These are phyloP conservation scores for Fibroporia radiculosa DNA, from an alignment of 768 basidiomycete genomes.

Conservation along the genomic window DNA sequence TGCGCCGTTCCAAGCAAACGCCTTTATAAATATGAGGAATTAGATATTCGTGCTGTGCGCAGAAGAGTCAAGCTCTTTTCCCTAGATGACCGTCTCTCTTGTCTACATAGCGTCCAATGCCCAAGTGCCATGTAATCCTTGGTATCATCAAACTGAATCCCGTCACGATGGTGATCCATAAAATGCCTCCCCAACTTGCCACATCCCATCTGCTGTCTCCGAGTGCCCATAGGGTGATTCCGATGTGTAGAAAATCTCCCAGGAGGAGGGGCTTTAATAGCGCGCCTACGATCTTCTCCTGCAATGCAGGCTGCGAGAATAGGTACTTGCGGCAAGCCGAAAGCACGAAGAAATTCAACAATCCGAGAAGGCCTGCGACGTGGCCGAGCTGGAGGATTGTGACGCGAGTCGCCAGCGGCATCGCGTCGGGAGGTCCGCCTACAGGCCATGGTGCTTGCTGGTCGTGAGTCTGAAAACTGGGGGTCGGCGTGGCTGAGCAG, in stretches of 20 bases:
- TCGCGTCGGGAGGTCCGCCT: constrained; percentile 36
- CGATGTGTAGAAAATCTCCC: constrained; percentile 62
- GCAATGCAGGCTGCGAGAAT: constrained; percentile 47
- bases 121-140: constrained; percentile 66
- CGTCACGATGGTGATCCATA: constrained; percentile 58
- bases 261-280: constrained; percentile 61
- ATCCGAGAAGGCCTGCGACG: constrained; percentile 66
- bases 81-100: constrained; percentile 40
- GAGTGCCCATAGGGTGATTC: constrained; percentile 65
- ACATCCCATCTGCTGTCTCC: constrained; percentile 64
- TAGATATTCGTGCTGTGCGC: background rate
- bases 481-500: constrained; percentile 3
- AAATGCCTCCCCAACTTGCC: constrained; percentile 55
- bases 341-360: constrained; percentile 63
- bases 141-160: constrained; percentile 64
- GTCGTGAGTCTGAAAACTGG: constrained; percentile 54
- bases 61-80: constrained; percentile 11
- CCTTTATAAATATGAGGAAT: background rate
- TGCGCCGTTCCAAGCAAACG: background rate
- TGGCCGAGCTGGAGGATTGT: constrained; percentile 72
- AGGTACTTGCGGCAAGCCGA: constrained; percentile 55
- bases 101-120: constrained; percentile 68
- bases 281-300: constrained; percentile 63
- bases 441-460: constrained; percentile 68
- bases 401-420: constrained; percentile 58